Conservation (phyloP, 768 basidiomycete genomes). For the Russula sp. region DNA sequence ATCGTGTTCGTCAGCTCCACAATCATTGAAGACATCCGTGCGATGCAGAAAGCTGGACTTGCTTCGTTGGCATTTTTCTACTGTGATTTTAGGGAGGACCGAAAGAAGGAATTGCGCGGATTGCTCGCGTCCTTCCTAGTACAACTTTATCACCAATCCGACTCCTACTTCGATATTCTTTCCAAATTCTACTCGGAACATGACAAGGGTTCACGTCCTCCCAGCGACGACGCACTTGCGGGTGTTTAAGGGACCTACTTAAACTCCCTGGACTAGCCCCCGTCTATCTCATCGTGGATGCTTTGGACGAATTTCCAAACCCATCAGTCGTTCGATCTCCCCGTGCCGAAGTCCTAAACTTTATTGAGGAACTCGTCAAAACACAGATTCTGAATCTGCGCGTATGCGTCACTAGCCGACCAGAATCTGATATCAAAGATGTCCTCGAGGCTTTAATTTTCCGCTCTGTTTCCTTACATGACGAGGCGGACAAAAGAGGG, state of each 20-base stretch:
- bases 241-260: not conserved
- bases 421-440: not conserved
- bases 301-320: not conserved
- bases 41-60: not conserved
- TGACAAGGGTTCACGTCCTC: not conserved
- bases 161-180: not conserved
- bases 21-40: not conserved
- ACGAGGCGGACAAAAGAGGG: not conserved
- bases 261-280: not conserved
- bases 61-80: not conserved
- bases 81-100: not conserved
- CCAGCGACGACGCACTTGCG: not conserved
- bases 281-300: not conserved
- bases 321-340: not conserved
- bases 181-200: not conserved
- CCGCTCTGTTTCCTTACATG: not conserved
- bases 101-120: not conserved
- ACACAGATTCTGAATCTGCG: not conserved
- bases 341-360: not conserved
- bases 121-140: not conserved
- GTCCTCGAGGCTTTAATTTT: not conserved
- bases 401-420: not conserved
- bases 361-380: not conserved
- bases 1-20: not conserved
- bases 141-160: not conserved